Evolutionary conservation across 495 filamentous ascomycete genomes (phyloP).

Genomic region (Daldinia decipiens): DNA sequence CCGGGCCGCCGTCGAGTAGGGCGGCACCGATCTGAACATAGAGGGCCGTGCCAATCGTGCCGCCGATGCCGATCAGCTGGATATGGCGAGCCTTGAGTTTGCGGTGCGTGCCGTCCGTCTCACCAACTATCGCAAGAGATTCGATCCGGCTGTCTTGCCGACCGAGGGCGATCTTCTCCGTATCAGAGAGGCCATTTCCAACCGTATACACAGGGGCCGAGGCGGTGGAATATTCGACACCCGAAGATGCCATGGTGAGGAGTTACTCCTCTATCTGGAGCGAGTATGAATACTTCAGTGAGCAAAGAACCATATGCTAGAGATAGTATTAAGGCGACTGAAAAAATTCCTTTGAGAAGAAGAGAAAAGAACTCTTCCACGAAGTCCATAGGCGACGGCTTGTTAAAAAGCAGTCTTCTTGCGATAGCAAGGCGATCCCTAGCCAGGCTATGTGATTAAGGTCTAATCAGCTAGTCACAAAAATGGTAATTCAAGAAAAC

Average conservation of each 20-base stretch:
- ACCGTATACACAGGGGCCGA: constrained; percentile 21
- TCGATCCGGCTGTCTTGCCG: constrained; percentile 32
- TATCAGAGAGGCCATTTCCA: constrained; percentile 17
- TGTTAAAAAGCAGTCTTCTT: constrained; percentile 1
- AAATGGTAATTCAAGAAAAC: constrained; percentile 11
- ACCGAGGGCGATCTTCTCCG: constrained; percentile 31
- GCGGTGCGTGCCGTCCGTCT: constrained; percentile 51
- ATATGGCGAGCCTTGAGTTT: constrained; percentile 61
- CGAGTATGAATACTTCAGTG: constrained; percentile 12
- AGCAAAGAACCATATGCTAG: constrained; percentile 15
- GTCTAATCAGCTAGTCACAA: constrained; percentile 20
- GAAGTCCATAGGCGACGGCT: constrained; percentile 49
- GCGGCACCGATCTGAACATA: constrained; percentile 77
- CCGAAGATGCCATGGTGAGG: constrained; percentile 28
- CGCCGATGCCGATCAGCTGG: constrained; percentile 60
- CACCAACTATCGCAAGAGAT: constrained; percentile 32
- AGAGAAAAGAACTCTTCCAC: constrained; percentile 57
- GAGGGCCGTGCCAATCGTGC: constrained; percentile 76
- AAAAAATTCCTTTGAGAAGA: constrained; percentile 51
- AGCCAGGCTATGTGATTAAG: constrained; percentile 8
- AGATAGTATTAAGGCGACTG: background rate
- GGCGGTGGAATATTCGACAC: constrained; percentile 28
- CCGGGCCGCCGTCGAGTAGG: constrained; percentile 77
- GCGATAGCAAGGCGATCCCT: constrained; percentile 16
- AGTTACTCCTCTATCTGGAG: background rate